Base-by-base conservation (phyloP, 371 early-diverging fungal species). In the Mortierella sp. region DNA sequence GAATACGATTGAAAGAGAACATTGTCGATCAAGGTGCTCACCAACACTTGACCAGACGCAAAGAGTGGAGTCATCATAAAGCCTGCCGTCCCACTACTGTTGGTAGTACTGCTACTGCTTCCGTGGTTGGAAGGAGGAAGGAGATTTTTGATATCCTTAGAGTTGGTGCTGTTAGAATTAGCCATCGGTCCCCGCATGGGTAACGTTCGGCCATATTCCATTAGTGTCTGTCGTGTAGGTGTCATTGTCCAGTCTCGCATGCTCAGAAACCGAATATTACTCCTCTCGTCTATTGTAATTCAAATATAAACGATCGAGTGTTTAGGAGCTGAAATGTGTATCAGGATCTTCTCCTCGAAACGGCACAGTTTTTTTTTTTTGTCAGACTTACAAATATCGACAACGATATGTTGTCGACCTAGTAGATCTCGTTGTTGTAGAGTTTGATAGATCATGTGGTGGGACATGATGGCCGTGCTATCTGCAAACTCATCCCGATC, bases 21-120 rank as follows among this genome's bases (percentile, higher is more conserved):
- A 45, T 85, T 83, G 46, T 84, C 84, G 21, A 86, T 57, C 15
- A 84, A 44, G 11, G 75, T 75, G 28, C 80, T 82, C 1, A 84
- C 83, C 7, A 86, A 72, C 6, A 86, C 87, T 50, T 86, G 82
- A 1, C 87, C 87, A 50, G 83, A 81, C 0, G 87, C 87, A 63
- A 84, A 86, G 2, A 83, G 72, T 4, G 86, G 84, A 1, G 85
- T 79, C 77, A 77, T 77, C 65, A 68, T 64, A 52, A 72, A 68
- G 44, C 68, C 68, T 18, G 50, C 45, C 1, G 50, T 12, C 16
- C 60, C 26, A 14, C 15, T 21, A 7, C 30, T 60, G 18, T 11
- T 37, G 37, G 5, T 9, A 37, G 3, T 37, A 9, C 37, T 9
- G 9, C 37, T 37, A 37, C 37, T n/a, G 14, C 50, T 50, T 21